Evolutionary conservation across 192 early-diverging fungal genomes (phyloP).

Genomic region (Linnemannia elongata): DNA sequence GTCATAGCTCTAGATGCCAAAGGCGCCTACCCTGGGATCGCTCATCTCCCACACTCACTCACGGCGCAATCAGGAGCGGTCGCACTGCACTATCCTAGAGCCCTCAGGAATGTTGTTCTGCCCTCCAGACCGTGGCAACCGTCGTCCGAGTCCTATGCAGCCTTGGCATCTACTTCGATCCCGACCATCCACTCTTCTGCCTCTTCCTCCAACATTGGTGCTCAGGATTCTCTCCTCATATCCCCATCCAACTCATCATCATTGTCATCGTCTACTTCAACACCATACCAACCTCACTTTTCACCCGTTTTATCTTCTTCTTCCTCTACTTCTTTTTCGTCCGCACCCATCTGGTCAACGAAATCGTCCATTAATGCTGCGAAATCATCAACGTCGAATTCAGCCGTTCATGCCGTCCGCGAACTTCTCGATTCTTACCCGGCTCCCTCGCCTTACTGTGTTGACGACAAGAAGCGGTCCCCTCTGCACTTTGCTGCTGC

Average conservation of each 20-base stretch:
- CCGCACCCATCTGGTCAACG: constrained; percentile 1
- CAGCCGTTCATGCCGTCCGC: constrained; percentile 50
- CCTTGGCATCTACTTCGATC: constrained; percentile 16
- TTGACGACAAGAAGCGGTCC: constrained; percentile 54
- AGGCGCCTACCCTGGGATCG: constrained; percentile 39
- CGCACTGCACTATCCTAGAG: constrained; percentile 3
- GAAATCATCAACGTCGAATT: background rate
- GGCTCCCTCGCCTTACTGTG: constrained; percentile 50
- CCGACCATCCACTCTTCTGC: constrained; percentile 12
- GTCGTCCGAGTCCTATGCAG: background rate
- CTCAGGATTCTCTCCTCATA: background rate
- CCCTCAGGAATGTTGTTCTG: constrained; percentile 18
- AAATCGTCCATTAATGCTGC: background rate
- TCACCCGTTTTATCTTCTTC: constrained; percentile 29
- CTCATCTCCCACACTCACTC: constrained; percentile 20
- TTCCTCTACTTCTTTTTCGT: constrained; percentile 6
- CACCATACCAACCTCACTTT: constrained; percentile 28
- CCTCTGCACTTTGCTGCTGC: constrained; percentile 55
- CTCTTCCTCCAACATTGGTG: background rate
- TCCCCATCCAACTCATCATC: background rate
- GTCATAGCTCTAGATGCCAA: constrained; percentile 22
- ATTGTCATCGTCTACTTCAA: background rate
- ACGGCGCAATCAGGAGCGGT: constrained; percentile 7
- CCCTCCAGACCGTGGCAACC: constrained; percentile 18
- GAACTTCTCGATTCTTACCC: constrained; percentile 50